Conservation (phyloP, 495 filamentous ascomycete species). For the Alectoria sarmentosa region DNA sequence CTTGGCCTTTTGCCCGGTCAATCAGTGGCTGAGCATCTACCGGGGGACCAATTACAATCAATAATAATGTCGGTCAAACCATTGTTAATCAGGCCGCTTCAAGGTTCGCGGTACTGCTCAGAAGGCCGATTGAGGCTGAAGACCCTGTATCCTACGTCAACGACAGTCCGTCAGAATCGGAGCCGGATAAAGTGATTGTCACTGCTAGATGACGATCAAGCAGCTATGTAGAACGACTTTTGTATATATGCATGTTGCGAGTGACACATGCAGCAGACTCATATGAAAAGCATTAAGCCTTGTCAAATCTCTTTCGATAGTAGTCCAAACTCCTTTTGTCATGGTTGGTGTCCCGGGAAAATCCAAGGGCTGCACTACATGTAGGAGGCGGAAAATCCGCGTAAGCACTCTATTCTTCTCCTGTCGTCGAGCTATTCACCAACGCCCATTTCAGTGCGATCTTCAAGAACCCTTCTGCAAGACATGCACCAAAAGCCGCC, state of each 20-base stretch:
- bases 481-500: slow-evolving; percentile 19
- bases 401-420: not conserved
- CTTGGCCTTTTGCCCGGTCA: not conserved
- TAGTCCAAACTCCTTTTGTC: not conserved
- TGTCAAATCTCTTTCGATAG: not conserved
- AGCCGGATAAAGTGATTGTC: not conserved
- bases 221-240: not conserved
- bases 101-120: not conserved
- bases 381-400: slow-evolving; percentile 13
- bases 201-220: not conserved
- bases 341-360: slow-evolving; percentile 15
- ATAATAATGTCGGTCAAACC: not conserved
- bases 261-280: not conserved
- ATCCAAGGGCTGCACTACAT: slow-evolving; percentile 15
- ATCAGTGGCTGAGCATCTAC: not conserved
- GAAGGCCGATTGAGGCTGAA: not conserved
- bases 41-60: not conserved
- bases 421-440: not conserved
- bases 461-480: slow-evolving; percentile 18
- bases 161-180: not conserved
- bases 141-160: not conserved
- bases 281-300: not conserved
- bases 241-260: not conserved
- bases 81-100: not conserved
- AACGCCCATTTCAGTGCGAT: not conserved